Conservation (phyloP, 2,329 filamentous ascomycete species). For the Cercospora sesami region DNA sequence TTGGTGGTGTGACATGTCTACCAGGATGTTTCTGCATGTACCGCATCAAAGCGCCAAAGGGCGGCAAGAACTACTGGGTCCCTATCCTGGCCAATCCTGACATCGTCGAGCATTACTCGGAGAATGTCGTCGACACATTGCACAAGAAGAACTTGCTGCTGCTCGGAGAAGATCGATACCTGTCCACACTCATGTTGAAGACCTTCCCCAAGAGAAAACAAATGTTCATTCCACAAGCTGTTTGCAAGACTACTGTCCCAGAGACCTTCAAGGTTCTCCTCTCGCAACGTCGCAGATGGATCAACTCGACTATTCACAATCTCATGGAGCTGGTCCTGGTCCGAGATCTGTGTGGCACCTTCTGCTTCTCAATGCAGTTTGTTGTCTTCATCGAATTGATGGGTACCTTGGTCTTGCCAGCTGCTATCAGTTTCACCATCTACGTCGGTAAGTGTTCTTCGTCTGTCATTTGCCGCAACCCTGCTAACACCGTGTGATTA, state of each 20-base stretch:
- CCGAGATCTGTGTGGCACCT: constrained; percentile 93
- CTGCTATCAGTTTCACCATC: constrained; percentile 94
- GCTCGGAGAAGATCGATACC: constrained; percentile 89
- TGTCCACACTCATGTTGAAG: constrained; percentile 95
- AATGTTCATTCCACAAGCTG: constrained; percentile 95
- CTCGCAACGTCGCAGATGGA: constrained; percentile 95
- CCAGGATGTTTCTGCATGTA: constrained; percentile 99
- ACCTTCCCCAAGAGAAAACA: constrained; percentile 99
- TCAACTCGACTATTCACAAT: constrained; percentile 98
- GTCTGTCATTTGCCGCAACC: background rate
- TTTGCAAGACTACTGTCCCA: constrained; percentile 97
- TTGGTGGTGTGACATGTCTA: constrained; percentile 97
- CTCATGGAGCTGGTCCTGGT: constrained; percentile 96
- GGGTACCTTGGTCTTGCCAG: constrained; percentile 90
- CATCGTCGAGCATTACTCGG: constrained; percentile 97
- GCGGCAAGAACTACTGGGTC: constrained; percentile 98
- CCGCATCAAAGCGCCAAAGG: constrained; percentile 98
- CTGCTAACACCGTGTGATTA: constrained; percentile 43
- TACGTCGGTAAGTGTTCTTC: constrained; percentile 73
- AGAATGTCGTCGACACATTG: constrained; percentile 96
- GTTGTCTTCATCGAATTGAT: constrained; percentile 93
- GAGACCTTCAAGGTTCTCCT: constrained; percentile 89
- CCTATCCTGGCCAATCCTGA: constrained; percentile 97
- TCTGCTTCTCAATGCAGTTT: constrained; percentile 99
- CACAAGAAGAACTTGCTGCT: constrained; percentile 96